A percentile compares a stretch with the other conserved stretches of the same genome.
Conservation (phyloP, 768 basidiomycete genomes). For the Boletus rubropictus region DNA sequence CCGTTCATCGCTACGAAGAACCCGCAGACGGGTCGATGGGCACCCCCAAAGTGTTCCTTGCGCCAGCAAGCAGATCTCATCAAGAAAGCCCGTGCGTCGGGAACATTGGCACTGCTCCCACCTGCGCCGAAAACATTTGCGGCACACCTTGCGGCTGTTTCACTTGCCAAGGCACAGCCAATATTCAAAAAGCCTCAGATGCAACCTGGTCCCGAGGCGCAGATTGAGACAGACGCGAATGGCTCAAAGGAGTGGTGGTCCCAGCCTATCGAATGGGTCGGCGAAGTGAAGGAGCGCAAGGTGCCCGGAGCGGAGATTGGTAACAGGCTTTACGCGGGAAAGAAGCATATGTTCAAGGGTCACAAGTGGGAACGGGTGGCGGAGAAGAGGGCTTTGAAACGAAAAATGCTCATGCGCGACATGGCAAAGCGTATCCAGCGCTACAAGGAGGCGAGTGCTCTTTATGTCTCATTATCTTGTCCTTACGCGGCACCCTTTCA, state of each 20-base stretch:
- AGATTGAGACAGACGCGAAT: neutral
- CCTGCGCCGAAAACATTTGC: conserved; percentile 54
- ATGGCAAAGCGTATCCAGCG: conserved; percentile 62
- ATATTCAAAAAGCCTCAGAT: conserved; percentile 2
- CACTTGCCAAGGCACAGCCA: conserved; percentile 14
- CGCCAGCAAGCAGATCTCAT: conserved; percentile 75
- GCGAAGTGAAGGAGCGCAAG: conserved; percentile 34
- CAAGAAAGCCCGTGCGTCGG: conserved; percentile 57
- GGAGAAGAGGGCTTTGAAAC: conserved; percentile 42
- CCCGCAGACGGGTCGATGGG: conserved; percentile 58
- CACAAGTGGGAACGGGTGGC: conserved; percentile 74
- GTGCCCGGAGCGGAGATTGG: conserved; percentile 50
- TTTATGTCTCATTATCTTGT: neutral
- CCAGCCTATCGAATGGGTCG: conserved; percentile 38
- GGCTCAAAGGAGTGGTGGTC: conserved; percentile 14
- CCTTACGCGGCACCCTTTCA: neutral
- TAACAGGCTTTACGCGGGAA: conserved; percentile 63
- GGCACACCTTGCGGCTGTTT: conserved; percentile 21
- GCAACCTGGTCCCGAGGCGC: neutral
- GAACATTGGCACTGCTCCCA: conserved; percentile 56
- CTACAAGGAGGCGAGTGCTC: conserved; percentile 55
- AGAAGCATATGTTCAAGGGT: conserved; percentile 90
- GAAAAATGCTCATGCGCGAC: conserved; percentile 55
- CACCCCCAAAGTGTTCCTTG: conserved; percentile 62
- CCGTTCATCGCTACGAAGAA: conserved; percentile 68